These are phyloP conservation scores for Breviolum minutum DNA, from an alignment of 73 alveolate species.

Conservation along the genomic window DNA sequence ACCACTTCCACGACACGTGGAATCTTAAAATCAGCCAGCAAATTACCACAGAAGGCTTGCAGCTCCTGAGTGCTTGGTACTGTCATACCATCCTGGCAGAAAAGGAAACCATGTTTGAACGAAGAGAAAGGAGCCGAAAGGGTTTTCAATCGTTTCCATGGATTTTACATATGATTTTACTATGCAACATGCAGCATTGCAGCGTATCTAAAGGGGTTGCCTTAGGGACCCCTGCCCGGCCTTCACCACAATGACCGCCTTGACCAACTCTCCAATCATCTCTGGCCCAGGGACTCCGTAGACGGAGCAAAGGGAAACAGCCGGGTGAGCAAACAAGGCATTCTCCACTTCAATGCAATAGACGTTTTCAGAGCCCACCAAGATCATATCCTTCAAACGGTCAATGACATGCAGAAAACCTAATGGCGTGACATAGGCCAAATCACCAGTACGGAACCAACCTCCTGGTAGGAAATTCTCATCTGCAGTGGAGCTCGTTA, in stretches of 20 bases:
- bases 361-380: conserved; percentile 68
- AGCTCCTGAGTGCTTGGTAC: conserved; percentile 40
- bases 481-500: neutral
- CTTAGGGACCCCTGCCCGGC: neutral
- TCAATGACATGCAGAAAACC: conserved; percentile 56
- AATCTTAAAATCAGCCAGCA: conserved; percentile 57
- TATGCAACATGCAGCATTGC: no score
- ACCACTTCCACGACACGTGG: conserved; percentile 56
- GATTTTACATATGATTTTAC: no score
- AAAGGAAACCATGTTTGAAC: no score
- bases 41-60: conserved; percentile 36
- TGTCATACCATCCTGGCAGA: conserved; percentile 10
- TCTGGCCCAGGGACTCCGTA: conserved; percentile 86
- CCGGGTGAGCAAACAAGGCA: conserved; percentile 45
- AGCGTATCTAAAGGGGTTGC: no score
- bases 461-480: conserved; percentile 68
- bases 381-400: conserved; percentile 70
- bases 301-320: conserved; percentile 70
- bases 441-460: conserved; percentile 69
- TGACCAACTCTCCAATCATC: conserved; percentile 84
- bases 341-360: conserved; percentile 78
- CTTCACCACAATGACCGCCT: conserved; percentile 54
- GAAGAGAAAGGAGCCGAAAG: no score
- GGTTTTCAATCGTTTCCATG: no score
- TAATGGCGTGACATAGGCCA: neutral